Evolutionary conservation across 345 rosid species (phyloP), one percentile per base, ranked within the genome.

Genomic region (Arabis hirsuta): DNA sequence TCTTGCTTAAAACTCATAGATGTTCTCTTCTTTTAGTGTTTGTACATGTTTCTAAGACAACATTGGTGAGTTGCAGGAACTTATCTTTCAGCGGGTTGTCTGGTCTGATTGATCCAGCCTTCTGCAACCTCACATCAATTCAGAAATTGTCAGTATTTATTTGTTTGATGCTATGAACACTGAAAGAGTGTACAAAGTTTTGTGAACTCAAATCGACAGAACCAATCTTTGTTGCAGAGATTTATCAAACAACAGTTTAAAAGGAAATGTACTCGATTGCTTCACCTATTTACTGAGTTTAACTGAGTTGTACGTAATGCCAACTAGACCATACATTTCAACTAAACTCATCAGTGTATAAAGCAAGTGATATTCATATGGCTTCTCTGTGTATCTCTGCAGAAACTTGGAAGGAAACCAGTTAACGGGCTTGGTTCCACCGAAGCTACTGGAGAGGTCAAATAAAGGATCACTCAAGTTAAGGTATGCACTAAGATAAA

Each of bases 181-280:
- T 5, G 0, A 2, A 22, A 22, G 16, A 13, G 53, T 44, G 16
- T 39, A 31, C 43, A 19, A 0, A 44, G 5, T 20, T 43, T 2
- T 56, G 13, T 0, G 6, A 47, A 16, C 36, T 46, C 1, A 2
- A 59, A 13, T 50, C 14, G 36, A 14, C 6, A 13, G 4, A 32
- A 45, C 16, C n/a, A 31, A 10, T 9, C 2, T 12, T 43, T 38
- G 10, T 38, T 20, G 5, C 81, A 87, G 93, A 78, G 89, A 85
- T 59, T 79, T 85, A 10, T 87, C 90, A 1, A 69, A 73, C 62
- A 85, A 82, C 52, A 76, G 39, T 53, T 68, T 88, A 57, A 67
- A 55, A 4, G 90, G 90, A 42, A 2, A 64, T 1, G 61, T 88
- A 19, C 90, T 90, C 0, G 70, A 67, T n/a, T 73, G 69, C 68